Conservation (phyloP, 345 rosid species). For the Garcia nutans region DNA sequence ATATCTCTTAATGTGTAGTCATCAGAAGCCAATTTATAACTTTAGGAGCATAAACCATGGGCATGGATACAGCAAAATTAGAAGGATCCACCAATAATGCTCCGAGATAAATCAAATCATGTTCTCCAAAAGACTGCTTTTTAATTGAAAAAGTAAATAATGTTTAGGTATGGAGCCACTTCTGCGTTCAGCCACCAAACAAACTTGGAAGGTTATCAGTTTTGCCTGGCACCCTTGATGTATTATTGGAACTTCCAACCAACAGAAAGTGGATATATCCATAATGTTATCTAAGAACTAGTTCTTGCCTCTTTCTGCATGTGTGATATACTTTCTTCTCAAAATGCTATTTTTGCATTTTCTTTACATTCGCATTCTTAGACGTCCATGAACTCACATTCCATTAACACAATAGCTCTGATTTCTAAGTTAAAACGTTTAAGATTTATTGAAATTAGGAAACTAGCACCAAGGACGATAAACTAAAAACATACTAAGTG, state of each 20-base stretch:
- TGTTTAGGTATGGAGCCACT: neutral
- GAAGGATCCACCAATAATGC: slow-evolving; percentile 15
- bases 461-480: neutral
- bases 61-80: slow-evolving; percentile 3
- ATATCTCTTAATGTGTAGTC: slow-evolving; percentile 61
- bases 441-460: too few relatives aligned
- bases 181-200: neutral
- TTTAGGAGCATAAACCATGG: slow-evolving; percentile 69
- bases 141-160: neutral
- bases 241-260: neutral
- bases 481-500: neutral
- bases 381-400: neutral
- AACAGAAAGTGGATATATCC: neutral
- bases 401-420: neutral
- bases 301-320: neutral
- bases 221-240: neutral
- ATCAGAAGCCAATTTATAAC: slow-evolving; percentile 64
- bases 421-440: neutral
- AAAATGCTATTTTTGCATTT: neutral
- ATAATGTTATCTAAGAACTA: neutral
- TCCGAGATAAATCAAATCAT: neutral
- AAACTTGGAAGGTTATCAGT: neutral
- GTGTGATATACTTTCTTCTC: neutral
- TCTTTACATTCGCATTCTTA: neutral
- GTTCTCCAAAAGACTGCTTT: neutral